These are phyloP conservation scores for Leccinum colubrinum DNA, from an alignment of 1,284 basidiomycete genomes.

Conservation along the genomic window DNA sequence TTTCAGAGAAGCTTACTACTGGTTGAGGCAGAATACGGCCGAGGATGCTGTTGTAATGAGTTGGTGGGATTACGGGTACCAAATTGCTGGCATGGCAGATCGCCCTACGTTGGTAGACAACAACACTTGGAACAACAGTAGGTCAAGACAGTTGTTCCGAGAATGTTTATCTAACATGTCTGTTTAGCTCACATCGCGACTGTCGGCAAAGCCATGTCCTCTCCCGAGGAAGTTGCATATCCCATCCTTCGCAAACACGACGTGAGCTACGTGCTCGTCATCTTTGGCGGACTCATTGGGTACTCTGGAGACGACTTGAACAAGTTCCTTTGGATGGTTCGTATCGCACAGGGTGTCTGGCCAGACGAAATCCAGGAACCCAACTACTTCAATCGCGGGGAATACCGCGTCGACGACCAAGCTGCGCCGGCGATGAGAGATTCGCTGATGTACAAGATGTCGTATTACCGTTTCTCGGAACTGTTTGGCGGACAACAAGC, in stretches of 20 bases:
- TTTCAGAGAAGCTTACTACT: conserved; percentile 99
- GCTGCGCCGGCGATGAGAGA: conserved; percentile 93
- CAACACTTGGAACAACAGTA: conserved; percentile 99
- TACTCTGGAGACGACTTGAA: conserved; percentile 99
- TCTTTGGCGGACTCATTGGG: conserved; percentile 95
- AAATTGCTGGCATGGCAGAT: conserved; percentile 99
- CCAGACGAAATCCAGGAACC: conserved; percentile 96
- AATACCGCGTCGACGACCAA: conserved; percentile 90
- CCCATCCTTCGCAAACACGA: conserved; percentile 97
- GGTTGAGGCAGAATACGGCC: conserved; percentile 95
- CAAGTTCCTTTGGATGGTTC: conserved; percentile 99
- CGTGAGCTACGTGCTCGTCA: conserved; percentile 96
- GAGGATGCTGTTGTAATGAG: conserved; percentile 94
- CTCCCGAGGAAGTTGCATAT: conserved; percentile 92
- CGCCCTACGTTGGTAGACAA: conserved; percentile 97
- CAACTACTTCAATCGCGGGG: conserved; percentile 93
- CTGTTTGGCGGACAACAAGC: conserved; percentile 78
- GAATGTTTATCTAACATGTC: conserved; percentile 8
- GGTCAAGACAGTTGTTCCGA: conserved; percentile 30
- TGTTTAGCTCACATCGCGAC: conserved; percentile 87
- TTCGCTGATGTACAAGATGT: conserved; percentile 98
- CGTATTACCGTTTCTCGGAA: conserved; percentile 91
- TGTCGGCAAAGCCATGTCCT: conserved; percentile 97
- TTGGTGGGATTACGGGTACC: conserved; percentile 99
- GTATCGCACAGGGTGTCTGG: conserved; percentile 98